A percentile compares a stretch with the other conserved stretches of the same genome.
phyloP scores from a whole-genome alignment of 495 filamentous ascomycete genomes.

The Aspergillus avenaceus region DNA sequence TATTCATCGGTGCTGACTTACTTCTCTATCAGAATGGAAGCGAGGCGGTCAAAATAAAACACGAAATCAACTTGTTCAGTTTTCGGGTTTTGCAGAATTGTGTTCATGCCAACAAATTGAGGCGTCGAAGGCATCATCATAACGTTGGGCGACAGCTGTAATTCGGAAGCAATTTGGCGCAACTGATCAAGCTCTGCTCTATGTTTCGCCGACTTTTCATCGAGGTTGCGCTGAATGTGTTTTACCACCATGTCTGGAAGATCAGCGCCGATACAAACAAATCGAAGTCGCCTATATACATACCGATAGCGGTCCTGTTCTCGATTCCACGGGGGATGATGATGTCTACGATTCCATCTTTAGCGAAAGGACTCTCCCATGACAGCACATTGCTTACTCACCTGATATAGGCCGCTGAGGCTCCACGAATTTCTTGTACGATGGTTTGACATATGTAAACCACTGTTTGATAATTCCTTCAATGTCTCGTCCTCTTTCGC shows the following conservation, averaged over 20 bases:
- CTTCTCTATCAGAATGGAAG: conserved; percentile 79
- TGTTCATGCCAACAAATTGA: conserved; percentile 84
- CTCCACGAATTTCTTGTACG: conserved; percentile 84
- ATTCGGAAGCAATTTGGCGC: conserved; percentile 60
- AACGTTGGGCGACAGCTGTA: conserved; percentile 69
- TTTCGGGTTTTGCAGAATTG: conserved; percentile 77
- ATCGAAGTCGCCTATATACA: conserved; percentile 17
- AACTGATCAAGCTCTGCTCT: conserved; percentile 70
- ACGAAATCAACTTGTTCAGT: conserved; percentile 87
- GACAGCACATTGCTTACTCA: conserved; percentile 17
- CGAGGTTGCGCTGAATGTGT: conserved; percentile 77
- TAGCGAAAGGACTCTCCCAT: conserved; percentile 2
- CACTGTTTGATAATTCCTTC: conserved; percentile 98
- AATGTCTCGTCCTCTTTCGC: conserved; percentile 78
- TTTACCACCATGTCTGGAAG: conserved; percentile 80
- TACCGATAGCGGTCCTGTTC: conserved; percentile 87
- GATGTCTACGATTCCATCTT: conserved; percentile 57
- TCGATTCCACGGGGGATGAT: conserved; percentile 93
- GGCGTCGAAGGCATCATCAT: conserved; percentile 65
- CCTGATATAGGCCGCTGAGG: conserved; percentile 81
- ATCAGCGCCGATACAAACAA: background rate
- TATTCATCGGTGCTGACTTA: conserved; percentile 28
- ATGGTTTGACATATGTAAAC: conserved; percentile 94
- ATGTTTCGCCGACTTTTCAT: conserved; percentile 82
- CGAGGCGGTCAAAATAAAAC: conserved; percentile 90